Percentiles rank a stretch among this genome's conserved stretches.
Evolutionary conservation across 2,329 filamentous ascomycete species (phyloP).

Genomic region (Talaromyces verruculosus): DNA sequence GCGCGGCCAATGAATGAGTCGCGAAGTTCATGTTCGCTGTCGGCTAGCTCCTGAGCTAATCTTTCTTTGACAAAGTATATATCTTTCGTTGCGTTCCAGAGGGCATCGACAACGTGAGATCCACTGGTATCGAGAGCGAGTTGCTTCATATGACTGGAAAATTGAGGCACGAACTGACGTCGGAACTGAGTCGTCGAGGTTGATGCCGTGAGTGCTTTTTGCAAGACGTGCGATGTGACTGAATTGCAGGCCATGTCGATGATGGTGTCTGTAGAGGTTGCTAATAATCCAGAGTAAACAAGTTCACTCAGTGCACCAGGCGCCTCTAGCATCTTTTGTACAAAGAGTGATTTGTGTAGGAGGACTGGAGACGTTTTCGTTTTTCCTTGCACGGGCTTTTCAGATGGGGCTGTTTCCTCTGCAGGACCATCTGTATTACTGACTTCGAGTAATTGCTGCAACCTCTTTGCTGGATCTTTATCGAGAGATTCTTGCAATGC

Average conservation of each 20-base stretch:
- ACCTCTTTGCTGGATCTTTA: conserved; percentile 50
- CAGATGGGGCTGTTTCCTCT: conserved; percentile 41
- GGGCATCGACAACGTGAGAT: conserved; percentile 66
- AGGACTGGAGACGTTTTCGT: conserved; percentile 51
- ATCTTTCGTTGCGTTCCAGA: conserved; percentile 64
- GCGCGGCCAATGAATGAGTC: conserved; percentile 65
- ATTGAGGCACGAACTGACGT: conserved; percentile 63
- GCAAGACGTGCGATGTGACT: conserved; percentile 61
- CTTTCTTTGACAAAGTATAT: conserved; percentile 67
- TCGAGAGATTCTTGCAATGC: conserved; percentile 60
- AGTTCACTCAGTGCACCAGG: conserved; percentile 67
- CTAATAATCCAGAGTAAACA: conserved; percentile 69
- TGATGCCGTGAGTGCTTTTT: conserved; percentile 59
- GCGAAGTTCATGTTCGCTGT: conserved; percentile 60
- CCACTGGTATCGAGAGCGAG: conserved; percentile 62
- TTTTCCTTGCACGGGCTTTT: conserved; percentile 30
- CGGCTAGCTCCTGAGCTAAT: conserved; percentile 62
- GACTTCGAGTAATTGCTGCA: conserved; percentile 62
- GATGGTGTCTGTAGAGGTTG: conserved; percentile 57
- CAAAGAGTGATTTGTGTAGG: conserved; percentile 79
- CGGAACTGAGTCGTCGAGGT: conserved; percentile 57
- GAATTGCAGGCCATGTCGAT: conserved; percentile 66
- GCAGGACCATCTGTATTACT: conserved; percentile 53
- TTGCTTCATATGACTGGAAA: conserved; percentile 61
- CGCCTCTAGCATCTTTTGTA: conserved; percentile 74